Evolutionary conservation across 257 asterid genomes (phyloP), one percentile per base, ranked within the genome.

Genomic region (Rehmannia glutinosa): DNA sequence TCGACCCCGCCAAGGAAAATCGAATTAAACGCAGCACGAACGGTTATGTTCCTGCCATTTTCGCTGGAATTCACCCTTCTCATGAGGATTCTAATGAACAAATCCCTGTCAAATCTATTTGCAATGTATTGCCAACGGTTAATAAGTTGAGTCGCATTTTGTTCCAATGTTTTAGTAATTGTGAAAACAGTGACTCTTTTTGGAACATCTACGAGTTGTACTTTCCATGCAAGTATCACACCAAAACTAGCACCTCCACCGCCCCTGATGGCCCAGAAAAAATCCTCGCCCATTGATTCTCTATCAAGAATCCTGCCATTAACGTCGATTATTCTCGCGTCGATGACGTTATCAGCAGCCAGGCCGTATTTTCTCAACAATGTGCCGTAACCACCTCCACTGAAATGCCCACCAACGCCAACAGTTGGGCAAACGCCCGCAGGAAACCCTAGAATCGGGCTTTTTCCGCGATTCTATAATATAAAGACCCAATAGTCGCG

Each of bases 361-460:
- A 81, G 60, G 4, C 86, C 83, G 35, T 72, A 56, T 73, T 75
- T 73, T 11, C 86, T 63, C n/a, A n/a, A n/a, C n/a, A n/a, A n/a
- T n/a, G n/a, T 23, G 39, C 83, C 86, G 25, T 77, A 81, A 8
- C 81, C 86, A 5, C 81, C 86, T 16, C 86, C 83, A 6, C 84
- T 76, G 39, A 80, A 41, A 24, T 75, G 78, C 20, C 81, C 81
- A 0, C 81, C 84, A 21, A 61, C 72, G 0, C 84, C 81, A 1
- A 79, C 68, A 4, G 81, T 79, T 0, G 81, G 84, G 69, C 81
- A 75, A 23, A 59, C 19, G 0, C 84, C 84, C 0, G 74, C 80
- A 1, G 84, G 81, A 52, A 79, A 79, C 15, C 74, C 81, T 20
- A 66, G 54, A 25, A 46, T 45, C 19, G 30, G 60, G 68, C 81